Evolutionary conservation across 257 asterid species (phyloP), one percentile per base, ranked within the genome.

Genomic region (Pogostemon cablin): DNA sequence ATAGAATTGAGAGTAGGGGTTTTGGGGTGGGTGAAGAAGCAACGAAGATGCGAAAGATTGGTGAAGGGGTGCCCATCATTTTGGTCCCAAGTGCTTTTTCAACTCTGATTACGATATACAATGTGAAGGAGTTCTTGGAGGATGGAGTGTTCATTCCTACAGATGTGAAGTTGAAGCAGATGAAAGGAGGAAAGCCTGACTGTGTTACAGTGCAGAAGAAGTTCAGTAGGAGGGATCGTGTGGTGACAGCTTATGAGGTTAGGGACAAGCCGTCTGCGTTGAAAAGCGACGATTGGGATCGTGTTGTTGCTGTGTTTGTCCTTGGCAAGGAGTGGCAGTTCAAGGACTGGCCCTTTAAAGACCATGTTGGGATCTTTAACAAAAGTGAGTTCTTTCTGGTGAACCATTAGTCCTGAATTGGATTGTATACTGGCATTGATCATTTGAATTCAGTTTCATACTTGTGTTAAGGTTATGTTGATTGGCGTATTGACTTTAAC

Each of bases 281-380:
- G 77, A 95, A 95, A 82, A 76, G 84, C 34, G 98, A 95, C 47
- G 99, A 95, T 47, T 95, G 99, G 99, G 98, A 95, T 38, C 95
- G 99, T 0, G 98, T 95, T 62, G 99, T 95, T 40, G 98, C 99
- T 0, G 99, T 95, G 53, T 95, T 95, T 67, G 99, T 95, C 79
- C 87, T 95, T 66, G 99, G 99, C 66, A 95, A 92, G 83, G 99
- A 95, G 66, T 95, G 99, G 99, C 99, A 95, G 86, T 95, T 92
- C 74, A 95, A 95, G 59, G 98, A 92, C 72, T 92, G 99, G 98
- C 99, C 99, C 15, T 95, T 84, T 73, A 95, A 95, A 88, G 92
- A 92, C 71, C 99, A 95, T 64, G 92, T 92, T 34, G 96, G 92
- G 85, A 92, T 88, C 71, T 95, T 95, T 63, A 95, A 90, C 76